Evolutionary conservation across 495 filamentous ascomycete genomes (phyloP).

Genomic region (Hypoxylon crocopeplum): DNA sequence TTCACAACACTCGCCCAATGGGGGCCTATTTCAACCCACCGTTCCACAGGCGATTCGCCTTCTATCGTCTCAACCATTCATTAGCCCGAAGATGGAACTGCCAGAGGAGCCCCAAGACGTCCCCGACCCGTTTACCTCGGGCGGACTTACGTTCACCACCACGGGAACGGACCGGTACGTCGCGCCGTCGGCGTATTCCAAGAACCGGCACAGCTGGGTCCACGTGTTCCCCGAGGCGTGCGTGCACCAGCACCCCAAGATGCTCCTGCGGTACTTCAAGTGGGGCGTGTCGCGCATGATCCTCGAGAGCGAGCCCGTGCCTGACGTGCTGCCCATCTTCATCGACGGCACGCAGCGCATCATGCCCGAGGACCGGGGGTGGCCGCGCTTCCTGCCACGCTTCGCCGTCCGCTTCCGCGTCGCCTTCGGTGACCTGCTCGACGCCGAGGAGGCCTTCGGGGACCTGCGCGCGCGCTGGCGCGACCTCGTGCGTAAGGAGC

Average conservation of each 20-base stretch:
- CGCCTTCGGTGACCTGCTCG: constrained; percentile 72
- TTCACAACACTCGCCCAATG: constrained; percentile 69
- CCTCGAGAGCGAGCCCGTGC: constrained; percentile 81
- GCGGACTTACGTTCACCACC: constrained; percentile 70
- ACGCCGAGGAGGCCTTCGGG: constrained; percentile 66
- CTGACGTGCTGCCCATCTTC: constrained; percentile 91
- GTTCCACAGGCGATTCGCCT: constrained; percentile 86
- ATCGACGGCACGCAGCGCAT: constrained; percentile 83
- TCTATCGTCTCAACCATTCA: constrained; percentile 65
- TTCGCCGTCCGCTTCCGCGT: constrained; percentile 73
- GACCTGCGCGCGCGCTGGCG: constrained; percentile 75
- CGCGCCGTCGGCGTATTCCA: constrained; percentile 60
- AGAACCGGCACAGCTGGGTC: constrained; percentile 75
- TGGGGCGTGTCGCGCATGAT: constrained; percentile 93
- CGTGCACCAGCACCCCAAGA: constrained; percentile 83
- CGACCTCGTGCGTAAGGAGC: constrained; percentile 54
- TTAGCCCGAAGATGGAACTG: not conserved
- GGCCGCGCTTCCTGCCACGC: constrained; percentile 83
- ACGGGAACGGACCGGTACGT: constrained; percentile 63
- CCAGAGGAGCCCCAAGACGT: constrained; percentile 41
- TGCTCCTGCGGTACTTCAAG: constrained; percentile 93
- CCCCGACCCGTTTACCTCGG: constrained; percentile 64
- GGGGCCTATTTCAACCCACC: constrained; percentile 88
- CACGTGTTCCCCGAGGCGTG: constrained; percentile 96
- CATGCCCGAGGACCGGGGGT: constrained; percentile 81